Base-by-base conservation (phyloP, 352 stramenopile species). In the Pythium oligandrum region DNA sequence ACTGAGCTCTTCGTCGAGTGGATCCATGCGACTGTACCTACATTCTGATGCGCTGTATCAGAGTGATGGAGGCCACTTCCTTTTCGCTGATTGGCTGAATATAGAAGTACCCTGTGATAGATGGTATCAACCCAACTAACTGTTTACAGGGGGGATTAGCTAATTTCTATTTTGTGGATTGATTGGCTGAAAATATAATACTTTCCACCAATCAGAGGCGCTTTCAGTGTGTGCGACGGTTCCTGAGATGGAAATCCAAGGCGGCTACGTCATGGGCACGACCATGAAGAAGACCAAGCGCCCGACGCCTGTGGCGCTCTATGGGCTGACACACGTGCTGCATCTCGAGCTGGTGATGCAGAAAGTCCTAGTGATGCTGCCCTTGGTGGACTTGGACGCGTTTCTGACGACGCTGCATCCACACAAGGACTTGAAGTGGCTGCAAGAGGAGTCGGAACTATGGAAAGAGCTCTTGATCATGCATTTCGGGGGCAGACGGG, bases 391-490 rank as follows among this genome's bases (percentile, higher is more conserved):
- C 33, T 31, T 65, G 12, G 17, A 10, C 11, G 33, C 32, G 26
- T 57, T 65, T 32, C 48, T 65, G 12, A 26, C 39, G 2, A 42
- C 40, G 3, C 35, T 35, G 3, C 44, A 40, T 30, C 30, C 12
- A 6, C 6, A 7, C 2, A 9, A 11, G n/a, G 52, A 61, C 42
- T 33, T 65, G 8, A 11, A 32, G 40, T 60, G 52, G 52, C 46
- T 58, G 31, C 33, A 71, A 9, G 50, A 64, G 9, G 74, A 82
- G 59, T 36, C 40, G 40, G 40, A 51, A 17, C 58, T 84, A 4
- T 84, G 73, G 73, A 49, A 63, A 10, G 59, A 77, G 32, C 38
- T 81, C 12, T 48, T 70, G 6, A 35, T 26, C n/a, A 48, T 51
- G 36, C 59, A 67, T 44, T 67, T 67, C 45, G 49, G 49, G 4